Percentiles rank a stretch among this genome's conserved stretches.
phyloP scores from a whole-genome alignment of 305 asterid genomes.

The Fraxinus albicans region DNA sequence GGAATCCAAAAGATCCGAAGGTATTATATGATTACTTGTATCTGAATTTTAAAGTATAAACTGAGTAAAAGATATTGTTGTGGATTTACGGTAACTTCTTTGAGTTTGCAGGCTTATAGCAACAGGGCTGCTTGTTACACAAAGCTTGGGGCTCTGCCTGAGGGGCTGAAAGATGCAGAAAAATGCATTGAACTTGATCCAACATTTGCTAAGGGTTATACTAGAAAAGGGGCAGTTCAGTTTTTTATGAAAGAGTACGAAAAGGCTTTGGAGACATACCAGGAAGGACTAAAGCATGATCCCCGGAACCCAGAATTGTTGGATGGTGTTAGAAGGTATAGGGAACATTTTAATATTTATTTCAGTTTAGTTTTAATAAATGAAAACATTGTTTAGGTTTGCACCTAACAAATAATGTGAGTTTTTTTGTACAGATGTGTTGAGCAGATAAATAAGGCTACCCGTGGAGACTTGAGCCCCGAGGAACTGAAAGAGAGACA shows the following conservation, averaged over 20 bases:
- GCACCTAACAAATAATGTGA: not conserved
- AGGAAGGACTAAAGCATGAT: constrained; percentile 79
- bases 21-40: constrained; percentile 25
- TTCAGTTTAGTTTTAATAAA: not conserved
- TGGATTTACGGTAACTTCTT: not conserved
- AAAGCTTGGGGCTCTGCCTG: constrained; percentile 91
- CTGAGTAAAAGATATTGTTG: not conserved
- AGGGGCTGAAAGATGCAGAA: constrained; percentile 92
- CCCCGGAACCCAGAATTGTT: constrained; percentile 67
- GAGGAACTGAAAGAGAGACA: constrained; percentile 96
- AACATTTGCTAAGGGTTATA: constrained; percentile 78
- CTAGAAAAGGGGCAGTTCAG: constrained; percentile 85
- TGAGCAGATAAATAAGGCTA: constrained; percentile 74
- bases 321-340: constrained; percentile 78
- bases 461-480: constrained; percentile 84
- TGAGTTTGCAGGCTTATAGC: constrained; percentile 66
- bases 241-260: constrained; percentile 90
- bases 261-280: constrained; percentile 92
- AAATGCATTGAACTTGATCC: constrained; percentile 95
- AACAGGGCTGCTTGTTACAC: constrained; percentile 95
- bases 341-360: not conserved
- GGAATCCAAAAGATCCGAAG: constrained; percentile 82
- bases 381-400: not conserved
- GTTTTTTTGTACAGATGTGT: constrained; percentile 58
- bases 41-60: not conserved